Base-by-base conservation (phyloP, 1,284 basidiomycete genomes). In the Inonotus obliquus region DNA sequence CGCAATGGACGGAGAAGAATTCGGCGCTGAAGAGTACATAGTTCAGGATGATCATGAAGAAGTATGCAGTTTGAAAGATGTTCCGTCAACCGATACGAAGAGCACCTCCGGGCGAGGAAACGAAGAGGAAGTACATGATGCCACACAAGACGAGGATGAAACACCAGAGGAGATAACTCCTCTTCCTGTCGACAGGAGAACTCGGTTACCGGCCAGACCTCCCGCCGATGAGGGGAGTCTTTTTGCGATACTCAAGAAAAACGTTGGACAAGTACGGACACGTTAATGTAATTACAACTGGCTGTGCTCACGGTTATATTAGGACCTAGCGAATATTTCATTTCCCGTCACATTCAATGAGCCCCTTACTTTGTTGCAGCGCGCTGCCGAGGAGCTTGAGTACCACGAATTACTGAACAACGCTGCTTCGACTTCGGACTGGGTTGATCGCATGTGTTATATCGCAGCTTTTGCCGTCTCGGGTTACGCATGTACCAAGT, bases 261-360 rank as follows among this genome's bases (percentile, higher is more conserved):
- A 94, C 69, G 89, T 97, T 54, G 93, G 93, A 61, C 95, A 94
- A 79, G 91, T 91, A 65, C 61, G 72, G 59, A 38, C 5, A 7
- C 10, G 25, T 25, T 45, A 54, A 21, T 38, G 32, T 56, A 25
- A 41, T 45, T 7, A 19, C 25, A 59, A 19, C 32, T n/a, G 25
- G 10, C 14, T 49, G 17, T 47, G 52, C 54, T 23, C 49, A 35
- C 7, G 10, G 1, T 21, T 57, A 17, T 11, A 13, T n/a, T 39
- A 94, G 92, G 92, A 95, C 73, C 76, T 95, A n/a, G 87, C 90
- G 11, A 87, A 87, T 48, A 89, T 96, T 41, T 81, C 89, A 1
- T 84, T 96, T 65, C 93, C 93, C 7, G 90, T 95, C 2, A 85
- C 88, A 1, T 94, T 94, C 76, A 96, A 96, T 69, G 94, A 96